Percentiles rank a stretch among this genome's conserved stretches.
These are phyloP conservation scores for Tetracentron sinense DNA, from an alignment of 164 flowering plant genomes.

Conservation along the genomic window DNA sequence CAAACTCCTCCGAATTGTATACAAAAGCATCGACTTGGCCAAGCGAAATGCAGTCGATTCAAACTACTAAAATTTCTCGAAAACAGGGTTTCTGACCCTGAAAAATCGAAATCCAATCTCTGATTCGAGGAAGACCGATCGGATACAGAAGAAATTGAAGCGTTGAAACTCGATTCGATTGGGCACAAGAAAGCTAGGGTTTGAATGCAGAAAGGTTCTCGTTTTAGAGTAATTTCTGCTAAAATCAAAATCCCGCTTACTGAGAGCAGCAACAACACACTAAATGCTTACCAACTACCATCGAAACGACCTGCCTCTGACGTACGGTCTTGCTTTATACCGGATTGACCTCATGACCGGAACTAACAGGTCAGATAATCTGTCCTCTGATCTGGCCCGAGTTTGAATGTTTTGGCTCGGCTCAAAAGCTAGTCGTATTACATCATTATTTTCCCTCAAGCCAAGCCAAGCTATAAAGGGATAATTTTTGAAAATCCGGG, in stretches of 20 bases:
- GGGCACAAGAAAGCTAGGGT: not conserved
- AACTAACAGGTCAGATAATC: slow-evolving; percentile 6
- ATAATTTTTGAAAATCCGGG: no score
- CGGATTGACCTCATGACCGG: slow-evolving; percentile 16
- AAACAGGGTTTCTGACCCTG: not conserved
- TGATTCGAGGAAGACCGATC: not conserved
- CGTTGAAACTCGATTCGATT: no score
- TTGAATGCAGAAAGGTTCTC: not conserved
- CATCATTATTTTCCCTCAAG: no score
- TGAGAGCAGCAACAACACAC: slow-evolving; percentile 26
- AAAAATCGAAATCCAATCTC: slow-evolving; percentile 1
- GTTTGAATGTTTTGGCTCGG: no score
- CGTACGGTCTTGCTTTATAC: slow-evolving; percentile 35
- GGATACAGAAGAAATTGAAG: slow-evolving; percentile 5
- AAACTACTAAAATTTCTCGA: not conserved
- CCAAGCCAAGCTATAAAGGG: no score
- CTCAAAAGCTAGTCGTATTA: no score
- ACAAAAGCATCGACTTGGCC: not conserved
- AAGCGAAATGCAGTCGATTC: slow-evolving; percentile 1
- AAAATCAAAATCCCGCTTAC: not conserved
- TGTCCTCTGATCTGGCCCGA: not conserved
- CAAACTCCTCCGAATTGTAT: not conserved
- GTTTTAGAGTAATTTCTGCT: not conserved
- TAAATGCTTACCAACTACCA: slow-evolving; percentile 71
- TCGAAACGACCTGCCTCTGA: slow-evolving; percentile 41